These are phyloP conservation scores for Suhomyces panamericanus DNA, from an alignment of 1,139 yeast genomes.

Conservation along the genomic window DNA sequence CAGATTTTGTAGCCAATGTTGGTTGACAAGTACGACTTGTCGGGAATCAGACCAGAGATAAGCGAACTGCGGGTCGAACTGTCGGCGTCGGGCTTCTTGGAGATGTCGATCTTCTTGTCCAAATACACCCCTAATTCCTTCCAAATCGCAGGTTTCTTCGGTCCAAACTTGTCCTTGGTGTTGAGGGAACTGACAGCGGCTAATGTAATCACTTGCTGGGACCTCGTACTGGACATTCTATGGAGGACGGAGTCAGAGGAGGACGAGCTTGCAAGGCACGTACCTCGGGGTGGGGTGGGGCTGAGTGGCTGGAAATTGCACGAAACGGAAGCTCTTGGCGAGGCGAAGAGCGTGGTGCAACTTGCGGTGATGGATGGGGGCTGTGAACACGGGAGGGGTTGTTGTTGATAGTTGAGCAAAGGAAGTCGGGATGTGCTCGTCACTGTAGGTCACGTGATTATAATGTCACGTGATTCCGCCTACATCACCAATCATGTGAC, in stretches of 20 bases:
- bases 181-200: conserved; percentile 28
- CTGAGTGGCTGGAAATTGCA: conserved; percentile 2
- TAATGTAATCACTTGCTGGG: conserved; percentile 34
- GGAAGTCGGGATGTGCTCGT: neutral
- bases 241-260: neutral
- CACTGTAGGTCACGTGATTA: neutral
- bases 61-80: conserved; percentile 18
- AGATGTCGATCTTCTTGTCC: conserved; percentile 46
- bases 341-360: neutral
- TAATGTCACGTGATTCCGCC: neutral
- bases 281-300: conserved; percentile 3
- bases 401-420: neutral
- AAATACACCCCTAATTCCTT: conserved; percentile 62
- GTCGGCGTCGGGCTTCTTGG: conserved; percentile 19
- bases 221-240: conserved; percentile 30
- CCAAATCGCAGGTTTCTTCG: conserved; percentile 43
- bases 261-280: neutral
- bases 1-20: conserved; percentile 61
- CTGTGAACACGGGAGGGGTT: neutral
- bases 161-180: conserved; percentile 14
- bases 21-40: conserved; percentile 44
- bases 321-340: conserved; percentile 4
- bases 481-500: neutral
- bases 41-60: conserved; percentile 26
- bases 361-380: conserved; percentile 1